These are phyloP conservation scores for Scleroderma bovista DNA, from an alignment of 768 basidiomycete genomes.

Conservation along the genomic window DNA sequence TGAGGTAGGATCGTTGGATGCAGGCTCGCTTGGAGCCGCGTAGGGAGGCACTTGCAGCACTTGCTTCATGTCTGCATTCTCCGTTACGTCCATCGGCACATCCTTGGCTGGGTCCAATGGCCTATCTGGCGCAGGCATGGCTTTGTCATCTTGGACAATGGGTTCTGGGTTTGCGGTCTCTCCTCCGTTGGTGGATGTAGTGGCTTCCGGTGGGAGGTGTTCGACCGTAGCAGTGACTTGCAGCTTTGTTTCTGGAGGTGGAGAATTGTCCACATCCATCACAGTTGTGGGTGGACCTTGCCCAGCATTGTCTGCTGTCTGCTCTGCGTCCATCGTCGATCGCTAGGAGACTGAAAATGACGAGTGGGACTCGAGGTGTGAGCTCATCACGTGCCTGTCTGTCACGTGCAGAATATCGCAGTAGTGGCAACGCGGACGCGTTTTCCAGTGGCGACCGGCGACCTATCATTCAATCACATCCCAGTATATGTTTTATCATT, in stretches of 20 bases:
- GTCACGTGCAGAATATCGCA: too few relatives aligned
- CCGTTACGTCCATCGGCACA: constrained; percentile 19
- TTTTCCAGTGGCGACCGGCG: too few relatives aligned
- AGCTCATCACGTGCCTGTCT: too few relatives aligned
- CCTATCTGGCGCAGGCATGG: constrained; percentile 13
- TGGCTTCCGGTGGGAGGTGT: not conserved
- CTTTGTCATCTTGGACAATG: constrained; percentile 5
- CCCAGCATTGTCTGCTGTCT: constrained; percentile 2
- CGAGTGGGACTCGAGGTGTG: too few relatives aligned
- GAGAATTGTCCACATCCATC: constrained; percentile 20
- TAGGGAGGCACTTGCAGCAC: constrained; percentile 1
- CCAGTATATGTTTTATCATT: not conserved
- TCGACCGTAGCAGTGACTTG: not conserved
- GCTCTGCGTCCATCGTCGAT: constrained; percentile 18
- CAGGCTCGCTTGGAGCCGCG: constrained; percentile 5
- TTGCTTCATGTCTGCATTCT: constrained; percentile 8
- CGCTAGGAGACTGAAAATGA: too few relatives aligned
- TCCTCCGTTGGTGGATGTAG: not conserved
- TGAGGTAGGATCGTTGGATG: constrained; percentile 5
- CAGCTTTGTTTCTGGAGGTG: not conserved
- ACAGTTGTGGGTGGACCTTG: constrained; percentile 4
- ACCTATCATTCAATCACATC: not conserved
- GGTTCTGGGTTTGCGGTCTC: constrained; percentile 9
- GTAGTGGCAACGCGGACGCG: too few relatives aligned
- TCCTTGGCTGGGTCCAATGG: constrained; percentile 18